Percentiles rank a stretch among this genome's conserved stretches.
Evolutionary conservation across 345 rosid species (phyloP).

Genomic region (Eucalyptus polyanthemos): DNA sequence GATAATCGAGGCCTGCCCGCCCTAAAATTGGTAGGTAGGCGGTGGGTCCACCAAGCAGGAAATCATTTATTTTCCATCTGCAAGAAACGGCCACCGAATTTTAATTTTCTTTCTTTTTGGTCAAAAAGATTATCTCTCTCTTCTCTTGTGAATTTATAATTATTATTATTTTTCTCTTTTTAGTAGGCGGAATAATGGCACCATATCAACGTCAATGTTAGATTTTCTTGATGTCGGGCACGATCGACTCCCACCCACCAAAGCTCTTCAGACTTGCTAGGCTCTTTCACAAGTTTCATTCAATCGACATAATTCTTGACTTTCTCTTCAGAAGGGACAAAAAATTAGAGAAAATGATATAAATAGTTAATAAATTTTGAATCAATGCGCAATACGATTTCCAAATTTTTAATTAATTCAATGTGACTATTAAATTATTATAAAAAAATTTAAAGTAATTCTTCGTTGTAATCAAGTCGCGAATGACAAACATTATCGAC

Average conservation of each 20-base stretch:
- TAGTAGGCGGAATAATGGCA: not conserved
- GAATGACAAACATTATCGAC: not conserved
- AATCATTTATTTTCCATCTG: not conserved
- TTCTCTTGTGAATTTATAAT: too few relatives aligned
- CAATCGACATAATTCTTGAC: not conserved
- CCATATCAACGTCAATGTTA: not conserved
- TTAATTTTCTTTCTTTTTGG: too few relatives aligned
- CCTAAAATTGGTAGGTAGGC: not conserved
- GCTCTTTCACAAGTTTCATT: not conserved
- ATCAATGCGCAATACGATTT: fast-evolving
- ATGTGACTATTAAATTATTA: not conserved
- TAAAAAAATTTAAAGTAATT: not conserved
- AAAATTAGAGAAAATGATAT: not conserved
- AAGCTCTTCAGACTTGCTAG: not conserved
- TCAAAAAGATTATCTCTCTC: too few relatives aligned
- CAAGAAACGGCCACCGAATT: not conserved
- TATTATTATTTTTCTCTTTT: not conserved
- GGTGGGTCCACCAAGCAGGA: not conserved
- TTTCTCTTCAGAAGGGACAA: not conserved
- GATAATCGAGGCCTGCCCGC: not conserved
- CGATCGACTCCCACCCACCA: not conserved
- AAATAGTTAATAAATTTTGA: not conserved
- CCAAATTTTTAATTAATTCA: not conserved
- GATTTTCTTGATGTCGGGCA: not conserved
- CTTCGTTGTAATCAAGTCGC: fast-evolving